These are phyloP conservation scores for Rhodotorula diobovata DNA, from an alignment of 768 basidiomycete genomes.

Conservation along the genomic window DNA sequence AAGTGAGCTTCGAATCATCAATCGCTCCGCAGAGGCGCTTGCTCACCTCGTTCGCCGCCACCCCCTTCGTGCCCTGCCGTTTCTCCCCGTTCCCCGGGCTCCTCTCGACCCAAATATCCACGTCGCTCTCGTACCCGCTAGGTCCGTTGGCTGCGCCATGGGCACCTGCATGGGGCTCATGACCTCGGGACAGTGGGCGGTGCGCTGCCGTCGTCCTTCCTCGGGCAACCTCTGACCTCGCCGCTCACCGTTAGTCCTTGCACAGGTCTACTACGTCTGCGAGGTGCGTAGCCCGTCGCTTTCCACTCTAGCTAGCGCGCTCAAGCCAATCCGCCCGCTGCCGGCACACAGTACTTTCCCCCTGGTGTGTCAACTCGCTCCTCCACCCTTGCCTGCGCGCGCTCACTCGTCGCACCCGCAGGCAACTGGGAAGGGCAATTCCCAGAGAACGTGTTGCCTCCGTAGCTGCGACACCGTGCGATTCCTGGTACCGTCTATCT, in stretches of 20 bases:
- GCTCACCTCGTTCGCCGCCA: too few species aligned
- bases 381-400: neutral
- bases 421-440: slow-evolving; percentile 5
- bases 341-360: slow-evolving; percentile 10
- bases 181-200: neutral
- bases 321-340: too few species aligned
- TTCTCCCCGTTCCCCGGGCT: too few species aligned
- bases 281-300: neutral
- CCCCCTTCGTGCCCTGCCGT: too few species aligned
- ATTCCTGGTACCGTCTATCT: neutral
- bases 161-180: slow-evolving; percentile 8
- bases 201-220: neutral
- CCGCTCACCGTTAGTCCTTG: neutral
- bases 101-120: too few species aligned
- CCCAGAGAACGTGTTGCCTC: slow-evolving; percentile 7
- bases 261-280: slow-evolving; percentile 5
- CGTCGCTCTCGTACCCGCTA: too few species aligned
- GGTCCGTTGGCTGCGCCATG: slow-evolving; percentile 9
- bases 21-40: too few species aligned
- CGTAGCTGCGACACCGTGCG: neutral
- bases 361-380: neutral
- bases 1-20: too few species aligned
- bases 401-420: neutral
- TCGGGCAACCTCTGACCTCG: neutral
- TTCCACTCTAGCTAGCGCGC: too few species aligned